Conservation (phyloP, 805 yeast genomes). For the Candida sithepensis region DNA sequence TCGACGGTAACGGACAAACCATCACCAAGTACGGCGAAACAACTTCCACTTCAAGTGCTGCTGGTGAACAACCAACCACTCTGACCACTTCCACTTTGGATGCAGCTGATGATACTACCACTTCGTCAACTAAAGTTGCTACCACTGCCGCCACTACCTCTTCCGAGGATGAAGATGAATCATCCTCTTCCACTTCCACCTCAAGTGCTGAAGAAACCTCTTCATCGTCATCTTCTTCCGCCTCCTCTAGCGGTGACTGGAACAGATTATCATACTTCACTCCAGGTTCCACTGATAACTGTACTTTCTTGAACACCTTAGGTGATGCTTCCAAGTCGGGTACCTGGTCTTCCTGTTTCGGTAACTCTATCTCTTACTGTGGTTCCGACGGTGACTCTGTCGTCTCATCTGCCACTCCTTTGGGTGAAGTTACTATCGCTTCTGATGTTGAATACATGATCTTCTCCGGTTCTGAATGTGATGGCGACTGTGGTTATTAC, state of each 20-base stretch:
- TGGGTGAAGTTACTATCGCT: conserved; percentile 62
- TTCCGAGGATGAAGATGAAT: conserved; percentile 24
- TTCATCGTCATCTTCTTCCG: conserved; percentile 31
- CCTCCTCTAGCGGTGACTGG: conserved; percentile 43
- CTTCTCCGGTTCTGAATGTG: conserved; percentile 69
- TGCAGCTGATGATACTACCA: conserved; percentile 6
- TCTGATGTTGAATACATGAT: conserved; percentile 81
- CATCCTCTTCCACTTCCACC: conserved; percentile 4
- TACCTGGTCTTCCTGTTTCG: conserved; percentile 79
- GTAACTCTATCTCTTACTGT: conserved; percentile 87
- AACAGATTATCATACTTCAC: conserved; percentile 66
- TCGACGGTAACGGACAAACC: conserved; percentile 54
- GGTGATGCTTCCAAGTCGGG: conserved; percentile 90
- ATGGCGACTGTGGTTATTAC: conserved; percentile 76
- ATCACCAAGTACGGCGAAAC: conserved; percentile 23
- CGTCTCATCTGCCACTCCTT: conserved; percentile 63
- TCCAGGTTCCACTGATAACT: conserved; percentile 62
- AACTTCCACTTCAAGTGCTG: conserved; percentile 4
- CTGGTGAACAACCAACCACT: conserved; percentile 17
- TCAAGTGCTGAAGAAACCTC: conserved; percentile 37
- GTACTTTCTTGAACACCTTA: conserved; percentile 77
- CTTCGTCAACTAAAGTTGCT: conserved; percentile 15
- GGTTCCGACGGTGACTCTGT: conserved; percentile 74
- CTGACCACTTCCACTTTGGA: conserved; percentile 21
- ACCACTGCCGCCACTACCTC: conserved; percentile 34